Evolutionary conservation across 768 basidiomycete species (phyloP), one percentile per base, ranked within the genome.

Genomic region (Trichaptum fuscoviolaceum): DNA sequence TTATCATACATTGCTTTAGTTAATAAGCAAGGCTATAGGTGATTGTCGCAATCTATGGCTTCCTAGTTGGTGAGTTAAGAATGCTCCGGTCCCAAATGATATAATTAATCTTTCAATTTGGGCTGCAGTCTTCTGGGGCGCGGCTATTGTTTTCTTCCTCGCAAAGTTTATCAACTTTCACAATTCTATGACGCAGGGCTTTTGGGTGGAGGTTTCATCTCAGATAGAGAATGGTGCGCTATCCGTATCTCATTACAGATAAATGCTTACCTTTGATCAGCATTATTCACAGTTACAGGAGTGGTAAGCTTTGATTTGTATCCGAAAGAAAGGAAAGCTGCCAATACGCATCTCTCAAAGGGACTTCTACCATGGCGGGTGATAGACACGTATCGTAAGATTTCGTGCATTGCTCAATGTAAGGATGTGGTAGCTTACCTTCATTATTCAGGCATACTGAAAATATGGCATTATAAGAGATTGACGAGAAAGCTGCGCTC

Each of bases 171-270:
- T 94, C 74, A 86, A 91, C 71, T 76, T 91, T 3, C 86, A 90
- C 71, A 88, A 91, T 70, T 75, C 79, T 9, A 83, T 89, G 64
- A 83, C 80, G 0, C 88, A 93, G 77, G 87, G 88, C 25, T 88
- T 90, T 65, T 95, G 93, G 93, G 83, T 93, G 18, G 91, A 93
- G 76, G 80, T 92, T 58, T 84, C 84, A 59, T 88, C 86, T 6
- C 93, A 95, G 73, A 80, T 93, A 57, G 86, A 83, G 70, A 93
- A 91, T 72, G 92, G 91, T 88, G 66, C 15, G 27, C 68, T 77
- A 74, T 67, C n/a, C 7, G 3, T 42, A 63, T n/a, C 62, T 63
- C 58, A 57, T 5, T 30, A 36, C 34, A 63, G 62, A 10, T 57
- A 9, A 24, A 30, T 64, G 30, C 57, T 63, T 18, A 42, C 30